A percentile compares a stretch with the other conserved stretches of the same genome.
phyloP scores from a whole-genome alignment of 1,139 yeast species.

The Candida tunisiensis region DNA sequence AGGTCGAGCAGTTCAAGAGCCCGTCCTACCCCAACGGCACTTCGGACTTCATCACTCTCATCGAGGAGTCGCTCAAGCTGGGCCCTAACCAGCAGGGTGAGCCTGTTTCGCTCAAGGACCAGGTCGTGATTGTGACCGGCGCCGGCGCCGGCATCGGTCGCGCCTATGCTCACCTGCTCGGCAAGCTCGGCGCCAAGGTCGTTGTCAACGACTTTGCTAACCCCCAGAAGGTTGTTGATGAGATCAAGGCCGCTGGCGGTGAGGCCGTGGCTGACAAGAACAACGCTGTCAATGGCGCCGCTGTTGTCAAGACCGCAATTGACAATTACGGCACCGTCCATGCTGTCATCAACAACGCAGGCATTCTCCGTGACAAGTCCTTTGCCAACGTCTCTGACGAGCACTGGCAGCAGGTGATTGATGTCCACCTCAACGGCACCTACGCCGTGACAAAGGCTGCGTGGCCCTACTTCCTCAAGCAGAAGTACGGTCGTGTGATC shows the following conservation, averaged over 20 bases:
- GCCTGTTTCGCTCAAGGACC: conserved; percentile 46
- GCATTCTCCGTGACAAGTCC: conserved; percentile 82
- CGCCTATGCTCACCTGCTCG: conserved; percentile 74
- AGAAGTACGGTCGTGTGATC: conserved; percentile 66
- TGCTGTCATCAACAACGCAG: conserved; percentile 82
- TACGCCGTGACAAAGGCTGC: conserved; percentile 75
- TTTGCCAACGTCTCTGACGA: conserved; percentile 69
- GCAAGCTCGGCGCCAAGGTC: conserved; percentile 87
- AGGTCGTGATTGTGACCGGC: conserved; percentile 87
- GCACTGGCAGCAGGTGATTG: conserved; percentile 71
- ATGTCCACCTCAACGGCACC: conserved; percentile 75
- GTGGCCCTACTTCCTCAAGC: conserved; percentile 76
- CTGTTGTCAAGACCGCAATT: conserved; percentile 65
- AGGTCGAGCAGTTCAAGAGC: conserved; percentile 44
- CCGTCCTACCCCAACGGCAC: conserved; percentile 48
- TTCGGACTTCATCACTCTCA: conserved; percentile 20
- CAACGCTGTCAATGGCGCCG: conserved; percentile 62
- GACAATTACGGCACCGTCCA: conserved; percentile 73
- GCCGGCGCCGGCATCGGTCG: conserved; percentile 94
- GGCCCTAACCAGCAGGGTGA: conserved; percentile 42
- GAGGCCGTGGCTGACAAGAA: conserved; percentile 80
- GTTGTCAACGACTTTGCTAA: conserved; percentile 78
- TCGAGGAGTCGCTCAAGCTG: conserved; percentile 15
- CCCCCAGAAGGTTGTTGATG: conserved; percentile 59
- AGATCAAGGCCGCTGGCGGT: conserved; percentile 61